A percentile compares a stretch with the other conserved stretches of the same genome.
Evolutionary conservation across 768 basidiomycete species (phyloP).

Genomic region (Lactarius vividus): DNA sequence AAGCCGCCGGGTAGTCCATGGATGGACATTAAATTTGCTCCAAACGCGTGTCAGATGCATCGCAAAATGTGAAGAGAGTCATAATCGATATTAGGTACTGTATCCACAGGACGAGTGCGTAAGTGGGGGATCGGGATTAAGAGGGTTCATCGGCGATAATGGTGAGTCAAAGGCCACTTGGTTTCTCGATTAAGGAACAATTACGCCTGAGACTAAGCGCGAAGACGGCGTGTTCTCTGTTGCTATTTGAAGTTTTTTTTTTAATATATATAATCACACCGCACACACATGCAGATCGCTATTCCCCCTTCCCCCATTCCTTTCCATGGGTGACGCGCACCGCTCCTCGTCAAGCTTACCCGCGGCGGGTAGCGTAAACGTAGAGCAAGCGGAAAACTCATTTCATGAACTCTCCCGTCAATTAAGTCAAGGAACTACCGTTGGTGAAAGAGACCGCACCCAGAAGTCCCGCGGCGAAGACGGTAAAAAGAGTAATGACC

Average conservation of each 20-base stretch:
- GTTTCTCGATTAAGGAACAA: neutral
- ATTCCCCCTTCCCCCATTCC: neutral
- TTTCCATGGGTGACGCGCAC: constrained; percentile 1
- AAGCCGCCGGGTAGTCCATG: neutral
- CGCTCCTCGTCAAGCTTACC: constrained; percentile 11
- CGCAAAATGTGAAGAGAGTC: neutral
- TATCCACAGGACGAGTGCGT: neutral
- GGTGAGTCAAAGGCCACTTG: neutral
- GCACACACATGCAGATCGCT: neutral
- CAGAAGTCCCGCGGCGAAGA: neutral
- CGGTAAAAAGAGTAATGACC: constrained; percentile 31
- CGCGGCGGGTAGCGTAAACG: constrained; percentile 11
- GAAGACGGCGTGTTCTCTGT: neutral
- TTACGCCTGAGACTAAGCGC: neutral
- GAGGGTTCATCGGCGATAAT: neutral
- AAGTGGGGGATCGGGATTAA: neutral
- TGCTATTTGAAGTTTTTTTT: neutral
- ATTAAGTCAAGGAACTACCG: constrained; percentile 20
- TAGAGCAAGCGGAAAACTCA: constrained; percentile 15
- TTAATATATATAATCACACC: neutral
- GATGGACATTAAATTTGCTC: too few species aligned
- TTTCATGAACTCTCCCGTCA: constrained; percentile 25
- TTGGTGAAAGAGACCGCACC: neutral
- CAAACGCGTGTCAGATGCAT: neutral
- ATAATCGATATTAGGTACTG: neutral